Percentiles rank a stretch among this genome's conserved stretches.
Conservation (phyloP, 345 rosid species). For the Clarkia xantiana region DNA sequence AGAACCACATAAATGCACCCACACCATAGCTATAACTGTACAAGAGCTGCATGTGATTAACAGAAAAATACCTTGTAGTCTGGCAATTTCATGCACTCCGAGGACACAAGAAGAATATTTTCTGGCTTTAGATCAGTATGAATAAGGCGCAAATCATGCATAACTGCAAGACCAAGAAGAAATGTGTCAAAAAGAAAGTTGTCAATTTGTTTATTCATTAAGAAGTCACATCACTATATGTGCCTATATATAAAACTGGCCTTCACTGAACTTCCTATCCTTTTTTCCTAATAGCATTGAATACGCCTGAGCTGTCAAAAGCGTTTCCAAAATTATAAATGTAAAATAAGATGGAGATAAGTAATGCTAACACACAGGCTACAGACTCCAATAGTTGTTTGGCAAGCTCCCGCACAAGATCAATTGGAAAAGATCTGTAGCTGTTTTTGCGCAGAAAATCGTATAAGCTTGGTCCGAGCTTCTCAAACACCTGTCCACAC, state of each 20-base stretch:
- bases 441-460: constrained; percentile 63
- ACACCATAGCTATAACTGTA: not conserved
- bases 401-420: constrained; percentile 64
- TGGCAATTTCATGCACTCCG: constrained; percentile 44
- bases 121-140: constrained; percentile 67
- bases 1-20: not conserved
- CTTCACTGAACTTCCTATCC: not conserved
- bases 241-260: too few species aligned
- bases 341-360: constrained; percentile 8
- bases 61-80: constrained; percentile 34
- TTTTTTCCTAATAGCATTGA: not conserved
- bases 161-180: constrained; percentile 29
- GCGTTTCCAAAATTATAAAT: not conserved
- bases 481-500: constrained; percentile 56
- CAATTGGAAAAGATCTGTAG: constrained; percentile 54
- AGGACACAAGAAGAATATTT: constrained; percentile 45
- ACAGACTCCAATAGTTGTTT: constrained; percentile 66
- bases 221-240: too few species aligned
- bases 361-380: constrained; percentile 46
- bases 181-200: constrained; percentile 6
- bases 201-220: too few species aligned
- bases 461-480: constrained; percentile 71
- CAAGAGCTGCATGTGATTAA: not conserved
- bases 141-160: constrained; percentile 52
- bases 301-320: not conserved